phyloP scores from a whole-genome alignment of 2,329 filamentous ascomycete genomes.

The Elsinoe ampelina region DNA sequence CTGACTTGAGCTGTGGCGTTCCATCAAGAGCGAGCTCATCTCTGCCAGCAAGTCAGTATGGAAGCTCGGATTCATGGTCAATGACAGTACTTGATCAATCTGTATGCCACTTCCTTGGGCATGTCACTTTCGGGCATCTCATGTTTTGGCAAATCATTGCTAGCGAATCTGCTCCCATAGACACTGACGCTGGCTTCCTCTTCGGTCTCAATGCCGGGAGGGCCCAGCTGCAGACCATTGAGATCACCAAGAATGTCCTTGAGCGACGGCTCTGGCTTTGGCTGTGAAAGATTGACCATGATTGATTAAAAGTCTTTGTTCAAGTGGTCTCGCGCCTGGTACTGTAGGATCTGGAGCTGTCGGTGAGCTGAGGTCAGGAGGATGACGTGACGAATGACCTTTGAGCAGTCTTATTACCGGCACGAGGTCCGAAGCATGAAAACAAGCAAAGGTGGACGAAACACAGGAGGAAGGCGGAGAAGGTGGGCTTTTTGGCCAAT shows the following conservation, averaged over 20 bases:
- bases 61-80: background rate
- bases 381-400: background rate
- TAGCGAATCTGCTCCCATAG: constrained; percentile 79
- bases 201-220: constrained; percentile 34
- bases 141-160: constrained; percentile 66
- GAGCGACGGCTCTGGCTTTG: constrained; percentile 29
- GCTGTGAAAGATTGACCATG: constrained; percentile 39
- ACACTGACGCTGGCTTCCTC: constrained; percentile 65
- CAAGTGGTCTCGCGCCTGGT: background rate
- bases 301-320: constrained; percentile 15
- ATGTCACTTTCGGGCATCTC: constrained; percentile 87
- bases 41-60: constrained; percentile 22
- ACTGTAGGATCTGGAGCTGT: background rate
- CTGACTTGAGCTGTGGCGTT: constrained; percentile 75
- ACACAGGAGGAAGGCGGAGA: background rate
- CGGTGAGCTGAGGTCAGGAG: background rate
- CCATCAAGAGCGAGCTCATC: constrained; percentile 88
- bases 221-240: constrained; percentile 38
- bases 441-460: background rate
- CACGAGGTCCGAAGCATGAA: background rate
- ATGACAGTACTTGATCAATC: constrained; percentile 64
- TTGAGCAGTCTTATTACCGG: background rate
- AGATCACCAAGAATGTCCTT: constrained; percentile 36
- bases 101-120: constrained; percentile 87
- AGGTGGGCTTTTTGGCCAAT: background rate